Evolutionary conservation across 2,329 filamentous ascomycete species (phyloP).

Genomic region (Ophiognomonia clavigignenti-juglandacearum): DNA sequence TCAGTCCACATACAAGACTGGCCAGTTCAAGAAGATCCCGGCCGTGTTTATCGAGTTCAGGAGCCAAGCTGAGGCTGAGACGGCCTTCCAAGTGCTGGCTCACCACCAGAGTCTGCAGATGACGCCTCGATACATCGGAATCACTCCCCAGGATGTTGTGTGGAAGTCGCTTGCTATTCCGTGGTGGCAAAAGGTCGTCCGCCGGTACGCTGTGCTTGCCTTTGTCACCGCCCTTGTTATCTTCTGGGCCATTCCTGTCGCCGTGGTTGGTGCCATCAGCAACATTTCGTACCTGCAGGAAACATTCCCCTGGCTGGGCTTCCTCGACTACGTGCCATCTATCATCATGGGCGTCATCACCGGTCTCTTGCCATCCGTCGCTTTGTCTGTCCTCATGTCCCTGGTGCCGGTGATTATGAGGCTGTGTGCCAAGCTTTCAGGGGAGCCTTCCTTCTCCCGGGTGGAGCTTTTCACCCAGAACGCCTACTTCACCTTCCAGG

Average conservation of each 20-base stretch:
- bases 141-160: constrained; percentile 77
- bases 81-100: constrained; percentile 78
- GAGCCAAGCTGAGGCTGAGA: constrained; percentile 76
- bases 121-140: constrained; percentile 77
- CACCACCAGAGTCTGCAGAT: constrained; percentile 87
- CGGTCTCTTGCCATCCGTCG: constrained; percentile 74
- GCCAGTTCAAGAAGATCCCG: constrained; percentile 61
- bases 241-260: constrained; percentile 78
- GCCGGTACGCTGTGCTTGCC: constrained; percentile 62
- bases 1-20: constrained; percentile 61
- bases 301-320: constrained; percentile 42
- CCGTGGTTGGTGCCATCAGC: constrained; percentile 77
- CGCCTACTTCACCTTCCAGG: constrained; percentile 84
- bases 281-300: constrained; percentile 69
- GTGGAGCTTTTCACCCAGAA: constrained; percentile 89
- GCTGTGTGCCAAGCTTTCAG: constrained; percentile 73
- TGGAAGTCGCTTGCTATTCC: constrained; percentile 81
- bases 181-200: constrained; percentile 80
- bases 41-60: constrained; percentile 91
- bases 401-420: constrained; percentile 79
- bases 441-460: constrained; percentile 72
- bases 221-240: constrained; percentile 75
- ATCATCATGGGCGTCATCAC: constrained; percentile 77
- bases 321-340: constrained; percentile 65
- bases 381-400: constrained; percentile 79